These are phyloP conservation scores for Novymonas esmeraldas DNA, from an alignment of 208 protist species.

Conservation along the genomic window DNA sequence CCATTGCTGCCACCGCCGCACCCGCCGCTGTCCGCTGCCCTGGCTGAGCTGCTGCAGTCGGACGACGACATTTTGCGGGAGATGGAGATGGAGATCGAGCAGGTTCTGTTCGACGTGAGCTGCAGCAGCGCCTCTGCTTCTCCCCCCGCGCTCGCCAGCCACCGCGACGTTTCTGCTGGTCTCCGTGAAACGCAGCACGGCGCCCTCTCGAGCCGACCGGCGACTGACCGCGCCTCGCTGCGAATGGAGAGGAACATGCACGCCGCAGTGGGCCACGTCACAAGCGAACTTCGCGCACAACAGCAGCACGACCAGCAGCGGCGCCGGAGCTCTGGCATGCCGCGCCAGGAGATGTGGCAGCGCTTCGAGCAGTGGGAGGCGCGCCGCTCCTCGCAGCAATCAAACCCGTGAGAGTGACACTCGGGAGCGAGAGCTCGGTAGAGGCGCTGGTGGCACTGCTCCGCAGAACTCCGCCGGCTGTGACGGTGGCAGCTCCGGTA, in stretches of 20 bases:
- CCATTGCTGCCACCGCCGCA: background rate
- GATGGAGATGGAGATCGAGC: constrained; percentile 80
- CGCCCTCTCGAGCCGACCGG: constrained; percentile 3
- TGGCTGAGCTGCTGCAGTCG: constrained; percentile 39
- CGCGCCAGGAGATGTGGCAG: constrained; percentile 47
- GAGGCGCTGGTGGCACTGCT: background rate
- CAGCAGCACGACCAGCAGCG: constrained; percentile 18
- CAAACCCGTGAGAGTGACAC: background rate
- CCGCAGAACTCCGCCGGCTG: too few species aligned
- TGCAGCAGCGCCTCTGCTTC: too few species aligned
- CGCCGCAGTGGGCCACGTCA: constrained; percentile 32
- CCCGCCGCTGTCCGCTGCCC: background rate
- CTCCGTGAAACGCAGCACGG: too few species aligned
- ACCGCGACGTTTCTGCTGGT: background rate
- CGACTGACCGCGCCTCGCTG: constrained; percentile 22
- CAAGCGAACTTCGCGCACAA: constrained; percentile 36
- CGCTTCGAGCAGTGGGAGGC: constrained; percentile 72
- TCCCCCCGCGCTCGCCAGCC: background rate
- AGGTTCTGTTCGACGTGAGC: constrained; percentile 47
- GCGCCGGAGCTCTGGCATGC: constrained; percentile 8
- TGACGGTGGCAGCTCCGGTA: too few species aligned
- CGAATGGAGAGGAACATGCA: constrained; percentile 35
- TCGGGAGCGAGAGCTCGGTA: background rate
- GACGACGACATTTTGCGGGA: constrained; percentile 77
- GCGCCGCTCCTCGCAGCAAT: constrained; percentile 26